Evolutionary conservation across 2,329 filamentous ascomycete genomes (phyloP).

Genomic region (Scopulariopsis brevicaulis): DNA sequence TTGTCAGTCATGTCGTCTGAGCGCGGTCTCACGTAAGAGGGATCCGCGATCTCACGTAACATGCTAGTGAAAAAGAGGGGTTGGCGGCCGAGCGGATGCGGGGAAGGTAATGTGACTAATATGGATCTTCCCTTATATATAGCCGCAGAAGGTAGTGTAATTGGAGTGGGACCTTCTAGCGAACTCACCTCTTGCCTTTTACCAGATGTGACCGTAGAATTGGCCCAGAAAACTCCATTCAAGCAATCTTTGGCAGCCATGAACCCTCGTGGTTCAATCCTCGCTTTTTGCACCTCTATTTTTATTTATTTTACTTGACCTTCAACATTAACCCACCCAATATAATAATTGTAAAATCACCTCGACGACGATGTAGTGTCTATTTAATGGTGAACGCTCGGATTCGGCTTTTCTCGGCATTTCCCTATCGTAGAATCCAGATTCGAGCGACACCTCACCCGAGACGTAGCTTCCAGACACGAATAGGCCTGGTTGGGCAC

Average conservation of each 20-base stretch:
- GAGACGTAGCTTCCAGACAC: too few relatives aligned
- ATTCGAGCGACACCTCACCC: too few relatives aligned
- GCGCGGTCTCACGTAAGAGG: neutral
- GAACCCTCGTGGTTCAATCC: slow-evolving; percentile 28
- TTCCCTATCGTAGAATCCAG: too few relatives aligned
- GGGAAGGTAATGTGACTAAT: neutral
- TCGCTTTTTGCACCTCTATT: slow-evolving; percentile 14
- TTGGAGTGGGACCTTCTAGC: slow-evolving; percentile 60
- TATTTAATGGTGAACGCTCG: too few relatives aligned
- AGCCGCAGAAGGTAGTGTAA: neutral
- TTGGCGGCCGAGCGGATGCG: neutral
- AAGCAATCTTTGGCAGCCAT: slow-evolving; percentile 36
- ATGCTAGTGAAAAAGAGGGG: neutral
- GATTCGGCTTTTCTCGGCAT: too few relatives aligned
- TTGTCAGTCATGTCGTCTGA: neutral
- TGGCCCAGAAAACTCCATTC: slow-evolving; percentile 40
- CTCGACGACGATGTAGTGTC: too few relatives aligned
- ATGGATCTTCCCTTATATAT: slow-evolving; percentile 3
- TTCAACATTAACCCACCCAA: too few relatives aligned
- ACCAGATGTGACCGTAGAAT: slow-evolving; percentile 65
- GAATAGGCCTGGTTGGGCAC: too few relatives aligned
- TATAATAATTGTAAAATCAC: too few relatives aligned
- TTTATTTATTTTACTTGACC: too few relatives aligned
- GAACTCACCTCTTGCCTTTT: slow-evolving; percentile 73
- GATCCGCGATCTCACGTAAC: neutral